Percentiles rank a stretch among this genome's conserved stretches.
phyloP scores from a whole-genome alignment of 257 asterid species.

The Solanum sejunctum region DNA sequence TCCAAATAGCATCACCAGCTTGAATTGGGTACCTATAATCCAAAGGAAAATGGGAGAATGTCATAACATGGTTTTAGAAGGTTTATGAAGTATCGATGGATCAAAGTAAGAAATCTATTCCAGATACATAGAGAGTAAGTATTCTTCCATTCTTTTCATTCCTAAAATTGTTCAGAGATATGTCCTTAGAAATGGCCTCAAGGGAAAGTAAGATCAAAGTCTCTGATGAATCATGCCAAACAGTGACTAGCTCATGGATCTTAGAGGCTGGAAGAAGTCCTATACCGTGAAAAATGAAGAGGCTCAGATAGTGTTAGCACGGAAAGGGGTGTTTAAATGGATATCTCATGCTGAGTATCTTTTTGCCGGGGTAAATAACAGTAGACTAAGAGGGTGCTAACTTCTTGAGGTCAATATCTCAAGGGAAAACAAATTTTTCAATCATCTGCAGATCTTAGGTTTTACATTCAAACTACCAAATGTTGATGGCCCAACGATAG shows the following conservation, averaged over 20 bases:
- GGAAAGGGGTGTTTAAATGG: neutral
- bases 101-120: neutral
- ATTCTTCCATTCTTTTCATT: neutral
- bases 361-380: neutral
- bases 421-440: neutral
- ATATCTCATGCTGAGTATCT: neutral
- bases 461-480: neutral
- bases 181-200: neutral
- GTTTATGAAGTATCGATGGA: neutral
- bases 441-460: neutral
- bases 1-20: conserved; percentile 94
- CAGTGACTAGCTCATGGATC: neutral
- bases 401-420: neutral
- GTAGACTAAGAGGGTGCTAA: neutral
- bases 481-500: neutral
- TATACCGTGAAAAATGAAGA: neutral
- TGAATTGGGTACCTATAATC: conserved; percentile 82
- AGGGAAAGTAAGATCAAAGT: neutral
- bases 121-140: neutral
- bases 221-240: neutral
- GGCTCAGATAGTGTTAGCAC: neutral
- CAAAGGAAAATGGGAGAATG: neutral
- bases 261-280: neutral
- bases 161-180: neutral
- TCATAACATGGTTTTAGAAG: neutral